Conservation (phyloP, 2,329 filamentous ascomycete species). For the Monilinia fructigena region DNA sequence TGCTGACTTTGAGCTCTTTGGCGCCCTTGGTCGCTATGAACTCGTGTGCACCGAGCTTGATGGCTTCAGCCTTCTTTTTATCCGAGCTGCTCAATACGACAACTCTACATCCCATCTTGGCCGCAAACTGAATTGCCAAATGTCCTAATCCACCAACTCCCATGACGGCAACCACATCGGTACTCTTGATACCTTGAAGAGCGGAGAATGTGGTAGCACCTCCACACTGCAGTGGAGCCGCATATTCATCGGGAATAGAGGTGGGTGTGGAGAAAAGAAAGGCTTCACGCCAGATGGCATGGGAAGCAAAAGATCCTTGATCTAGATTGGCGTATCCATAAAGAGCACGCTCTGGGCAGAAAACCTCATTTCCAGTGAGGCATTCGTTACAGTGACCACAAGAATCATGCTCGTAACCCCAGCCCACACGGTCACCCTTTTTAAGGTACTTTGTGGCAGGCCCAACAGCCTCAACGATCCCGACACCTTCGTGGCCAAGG, state of each 20-base stretch:
- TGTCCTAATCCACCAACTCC: slow-evolving; percentile 62
- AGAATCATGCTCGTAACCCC: slow-evolving; percentile 44
- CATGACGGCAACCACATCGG: slow-evolving; percentile 43
- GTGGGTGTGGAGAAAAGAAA: slow-evolving; percentile 44
- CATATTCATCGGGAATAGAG: slow-evolving; percentile 40
- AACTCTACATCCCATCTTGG: slow-evolving; percentile 60
- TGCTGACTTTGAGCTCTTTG: slow-evolving; percentile 40
- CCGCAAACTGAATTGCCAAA: slow-evolving; percentile 59
- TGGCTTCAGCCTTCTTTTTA: slow-evolving; percentile 61
- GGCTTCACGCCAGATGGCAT: slow-evolving; percentile 42
- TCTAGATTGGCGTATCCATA: slow-evolving; percentile 47
- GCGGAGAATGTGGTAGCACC: slow-evolving; percentile 43
- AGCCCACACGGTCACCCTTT: slow-evolving; percentile 48
- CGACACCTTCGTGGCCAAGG: slow-evolving; percentile 69
- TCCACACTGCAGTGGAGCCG: slow-evolving; percentile 49
- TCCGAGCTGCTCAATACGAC: slow-evolving; percentile 57
- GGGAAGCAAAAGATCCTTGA: slow-evolving; percentile 47
- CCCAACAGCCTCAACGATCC: slow-evolving; percentile 61
- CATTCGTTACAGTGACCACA: slow-evolving; percentile 48
- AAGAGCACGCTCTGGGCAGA: slow-evolving; percentile 44
- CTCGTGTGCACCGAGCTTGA: slow-evolving; percentile 56
- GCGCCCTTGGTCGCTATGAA: slow-evolving; percentile 55
- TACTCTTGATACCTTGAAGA: slow-evolving; percentile 38
- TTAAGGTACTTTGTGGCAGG: slow-evolving; percentile 46
- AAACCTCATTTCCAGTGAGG: slow-evolving; percentile 43